Percentiles rank a stretch among this genome's conserved stretches.
phyloP scores from a whole-genome alignment of 169 alveolate genomes.

The Theileria parva region DNA sequence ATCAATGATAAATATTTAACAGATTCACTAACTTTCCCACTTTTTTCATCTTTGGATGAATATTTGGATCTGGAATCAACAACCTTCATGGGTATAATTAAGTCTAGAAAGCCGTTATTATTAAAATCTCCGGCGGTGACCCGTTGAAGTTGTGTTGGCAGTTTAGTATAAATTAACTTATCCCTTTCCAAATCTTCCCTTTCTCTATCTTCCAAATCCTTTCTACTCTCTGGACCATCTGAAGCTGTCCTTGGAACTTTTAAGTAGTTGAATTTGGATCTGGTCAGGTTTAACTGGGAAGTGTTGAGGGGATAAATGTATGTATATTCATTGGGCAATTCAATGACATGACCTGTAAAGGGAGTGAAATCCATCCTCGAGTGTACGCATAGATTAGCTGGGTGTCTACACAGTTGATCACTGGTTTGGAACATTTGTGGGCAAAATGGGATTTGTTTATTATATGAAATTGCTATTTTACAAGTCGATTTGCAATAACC shows the following conservation, averaged over 20 bases:
- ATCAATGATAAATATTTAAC: not conserved
- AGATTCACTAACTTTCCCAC: not conserved
- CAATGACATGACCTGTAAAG: not conserved
- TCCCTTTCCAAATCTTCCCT: not conserved
- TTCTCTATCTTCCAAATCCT: not conserved
- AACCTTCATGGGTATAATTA: constrained; percentile 22
- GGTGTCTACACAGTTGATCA: constrained; percentile 72
- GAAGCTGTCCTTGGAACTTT: not conserved
- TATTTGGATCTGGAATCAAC: not conserved
- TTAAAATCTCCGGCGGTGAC: constrained; percentile 71
- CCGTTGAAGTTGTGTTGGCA: not conserved
- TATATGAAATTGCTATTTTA: constrained; percentile 60
- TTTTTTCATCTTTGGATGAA: not conserved
- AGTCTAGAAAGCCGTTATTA: constrained; percentile 73
- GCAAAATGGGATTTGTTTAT: constrained; percentile 73
- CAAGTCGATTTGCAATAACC: constrained; percentile 51
- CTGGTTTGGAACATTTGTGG: constrained; percentile 66
- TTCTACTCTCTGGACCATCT: not conserved
- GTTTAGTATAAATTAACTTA: not conserved
- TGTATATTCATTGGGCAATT: not conserved
- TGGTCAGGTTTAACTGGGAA: not conserved
- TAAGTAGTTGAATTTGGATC: not conserved
- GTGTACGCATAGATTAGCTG: constrained; percentile 73
- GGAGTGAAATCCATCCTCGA: constrained; percentile 67
- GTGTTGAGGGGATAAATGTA: constrained; percentile 16